phyloP scores from a whole-genome alignment of 2,329 filamentous ascomycete species.

The Aphanoascus verrucosus region DNA sequence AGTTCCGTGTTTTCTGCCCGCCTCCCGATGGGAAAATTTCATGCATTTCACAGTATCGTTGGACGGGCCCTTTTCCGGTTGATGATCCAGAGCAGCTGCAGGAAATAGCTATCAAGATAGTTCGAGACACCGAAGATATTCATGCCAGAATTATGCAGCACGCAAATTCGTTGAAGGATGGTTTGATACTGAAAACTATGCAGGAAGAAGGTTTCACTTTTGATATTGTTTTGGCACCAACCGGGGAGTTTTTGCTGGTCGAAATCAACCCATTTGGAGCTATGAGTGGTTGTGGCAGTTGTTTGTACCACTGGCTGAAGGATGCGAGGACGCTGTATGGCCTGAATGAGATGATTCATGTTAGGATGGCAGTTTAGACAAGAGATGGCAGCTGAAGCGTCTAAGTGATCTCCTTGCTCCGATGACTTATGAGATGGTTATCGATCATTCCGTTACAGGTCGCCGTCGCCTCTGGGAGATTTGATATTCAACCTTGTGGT shows the following conservation, averaged over 20 bases:
- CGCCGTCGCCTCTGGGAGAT: too few relatives aligned
- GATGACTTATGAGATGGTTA: too few relatives aligned
- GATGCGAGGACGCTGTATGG: constrained; percentile 33
- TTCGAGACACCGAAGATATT: constrained; percentile 17
- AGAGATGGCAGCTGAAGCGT: too few relatives aligned
- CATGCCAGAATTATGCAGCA: constrained; percentile 23
- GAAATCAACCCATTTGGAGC: constrained; percentile 40
- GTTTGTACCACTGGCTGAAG: constrained; percentile 38
- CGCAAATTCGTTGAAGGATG: constrained; percentile 16
- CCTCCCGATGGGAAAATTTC: constrained; percentile 26
- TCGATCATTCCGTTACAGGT: too few relatives aligned
- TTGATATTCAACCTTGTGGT: too few relatives aligned
- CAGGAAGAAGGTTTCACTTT: constrained; percentile 35
- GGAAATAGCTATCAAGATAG: constrained; percentile 17
- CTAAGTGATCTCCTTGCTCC: too few relatives aligned
- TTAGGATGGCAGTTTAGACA: neutral
- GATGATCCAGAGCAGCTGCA: constrained; percentile 9
- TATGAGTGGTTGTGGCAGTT: constrained; percentile 37
- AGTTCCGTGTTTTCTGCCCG: constrained; percentile 39
- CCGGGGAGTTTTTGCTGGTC: constrained; percentile 26
- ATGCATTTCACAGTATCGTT: constrained; percentile 36
- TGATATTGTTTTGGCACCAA: constrained; percentile 33
- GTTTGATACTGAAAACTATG: constrained; percentile 23
- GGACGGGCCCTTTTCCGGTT: constrained; percentile 28
- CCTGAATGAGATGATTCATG: constrained; percentile 15